Conservation (phyloP, 106 monocot genomes). For the Allium fistulosum region DNA sequence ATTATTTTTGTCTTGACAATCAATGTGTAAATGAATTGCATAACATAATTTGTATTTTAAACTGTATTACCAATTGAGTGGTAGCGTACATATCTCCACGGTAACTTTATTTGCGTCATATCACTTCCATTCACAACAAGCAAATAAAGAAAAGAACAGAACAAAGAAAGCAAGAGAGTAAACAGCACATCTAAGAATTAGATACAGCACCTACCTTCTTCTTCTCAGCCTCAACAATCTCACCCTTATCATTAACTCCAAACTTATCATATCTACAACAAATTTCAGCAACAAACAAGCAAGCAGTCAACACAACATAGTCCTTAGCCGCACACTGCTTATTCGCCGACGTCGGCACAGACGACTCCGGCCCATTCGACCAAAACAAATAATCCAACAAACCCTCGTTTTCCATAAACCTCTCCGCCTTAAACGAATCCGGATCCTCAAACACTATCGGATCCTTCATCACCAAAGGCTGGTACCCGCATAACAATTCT, state of each 20-base stretch:
- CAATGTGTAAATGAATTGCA: too few relatives aligned
- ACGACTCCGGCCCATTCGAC: constrained; percentile 75
- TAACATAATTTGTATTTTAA: too few relatives aligned
- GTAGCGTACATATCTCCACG: too few relatives aligned
- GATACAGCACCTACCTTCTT: neutral
- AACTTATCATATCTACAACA: constrained; percentile 47
- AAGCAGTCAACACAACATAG: constrained; percentile 44
- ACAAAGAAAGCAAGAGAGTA: too few relatives aligned
- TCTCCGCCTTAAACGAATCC: constrained; percentile 36
- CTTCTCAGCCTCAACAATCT: constrained; percentile 33
- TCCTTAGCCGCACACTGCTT: constrained; percentile 89
- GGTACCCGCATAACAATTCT: constrained; percentile 73
- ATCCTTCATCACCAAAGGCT: constrained; percentile 64
- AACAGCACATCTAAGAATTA: neutral
- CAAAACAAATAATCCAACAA: constrained; percentile 51
- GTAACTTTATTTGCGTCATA: too few relatives aligned
- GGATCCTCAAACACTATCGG: constrained; percentile 46
- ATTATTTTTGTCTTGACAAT: too few relatives aligned
- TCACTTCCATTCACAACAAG: too few relatives aligned
- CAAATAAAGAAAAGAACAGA: too few relatives aligned
- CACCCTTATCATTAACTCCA: constrained; percentile 22
- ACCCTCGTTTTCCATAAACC: constrained; percentile 30
- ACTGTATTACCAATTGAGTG: too few relatives aligned
- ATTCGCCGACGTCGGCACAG: constrained; percentile 34
- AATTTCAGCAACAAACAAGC: constrained; percentile 51